These are phyloP conservation scores for Pseudozyma hubeiensis DNA, from an alignment of 1,284 basidiomycete genomes.

Conservation along the genomic window DNA sequence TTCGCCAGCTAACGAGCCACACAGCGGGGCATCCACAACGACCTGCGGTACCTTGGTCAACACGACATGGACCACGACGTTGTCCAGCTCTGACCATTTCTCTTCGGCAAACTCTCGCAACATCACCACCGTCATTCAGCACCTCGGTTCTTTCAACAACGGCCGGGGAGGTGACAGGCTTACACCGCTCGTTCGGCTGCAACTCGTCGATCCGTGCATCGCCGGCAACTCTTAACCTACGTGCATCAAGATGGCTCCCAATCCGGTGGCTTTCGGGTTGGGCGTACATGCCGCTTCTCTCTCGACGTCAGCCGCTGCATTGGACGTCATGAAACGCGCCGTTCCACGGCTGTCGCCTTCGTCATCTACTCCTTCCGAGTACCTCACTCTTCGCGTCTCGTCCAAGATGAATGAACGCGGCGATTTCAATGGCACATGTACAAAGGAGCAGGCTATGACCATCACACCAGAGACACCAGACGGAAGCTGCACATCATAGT, in stretches of 20 bases:
- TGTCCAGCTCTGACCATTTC: too few relatives aligned
- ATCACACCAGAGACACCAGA: conserved; percentile 50
- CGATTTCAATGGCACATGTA: conserved; percentile 51
- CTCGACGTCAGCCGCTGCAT: conserved; percentile 10
- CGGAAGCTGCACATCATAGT: conserved; percentile 46
- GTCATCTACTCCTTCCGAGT: conserved; percentile 10
- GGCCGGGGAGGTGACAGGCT: too few relatives aligned
- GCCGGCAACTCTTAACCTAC: neutral
- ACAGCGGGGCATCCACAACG: too few relatives aligned
- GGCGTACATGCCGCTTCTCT: conserved; percentile 19
- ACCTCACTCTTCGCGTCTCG: conserved; percentile 30
- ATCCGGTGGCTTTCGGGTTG: neutral
- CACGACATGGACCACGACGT: too few relatives aligned
- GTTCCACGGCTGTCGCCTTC: conserved; percentile 8
- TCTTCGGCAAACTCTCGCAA: too few relatives aligned
- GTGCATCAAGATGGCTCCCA: conserved; percentile 19
- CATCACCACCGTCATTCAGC: too few relatives aligned
- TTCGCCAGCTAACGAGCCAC: too few relatives aligned
- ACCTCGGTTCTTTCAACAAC: too few relatives aligned
- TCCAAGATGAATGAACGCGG: conserved; percentile 45
- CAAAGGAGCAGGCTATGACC: conserved; percentile 33
- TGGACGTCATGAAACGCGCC: conserved; percentile 17
- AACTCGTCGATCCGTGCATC: neutral
- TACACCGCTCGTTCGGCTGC: too few relatives aligned
- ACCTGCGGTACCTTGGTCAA: too few relatives aligned